A percentile compares a stretch with the other conserved stretches of the same genome.
Conservation (phyloP, 768 basidiomycete genomes). For the Hygrocybe punicea region DNA sequence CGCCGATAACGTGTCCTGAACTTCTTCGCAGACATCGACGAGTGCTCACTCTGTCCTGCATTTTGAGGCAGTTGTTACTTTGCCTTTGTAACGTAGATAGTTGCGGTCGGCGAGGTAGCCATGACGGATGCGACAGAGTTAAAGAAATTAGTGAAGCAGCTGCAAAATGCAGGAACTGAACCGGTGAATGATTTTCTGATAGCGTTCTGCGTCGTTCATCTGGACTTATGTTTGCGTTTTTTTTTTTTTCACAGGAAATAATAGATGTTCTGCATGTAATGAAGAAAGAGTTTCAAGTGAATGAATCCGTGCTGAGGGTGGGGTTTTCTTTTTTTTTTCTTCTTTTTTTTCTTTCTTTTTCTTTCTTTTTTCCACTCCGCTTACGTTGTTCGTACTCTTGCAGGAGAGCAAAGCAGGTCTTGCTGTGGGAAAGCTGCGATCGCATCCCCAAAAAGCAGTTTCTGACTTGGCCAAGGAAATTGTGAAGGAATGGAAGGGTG, state of each 20-base stretch:
- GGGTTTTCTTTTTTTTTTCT: constrained; percentile 42
- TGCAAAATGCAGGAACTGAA: constrained; percentile 57
- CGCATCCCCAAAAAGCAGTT: constrained; percentile 67
- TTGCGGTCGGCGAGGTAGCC: constrained; percentile 21
- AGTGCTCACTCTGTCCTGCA: too few species aligned
- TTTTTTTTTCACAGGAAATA: constrained; percentile 50
- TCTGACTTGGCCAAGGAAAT: constrained; percentile 84
- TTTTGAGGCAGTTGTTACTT: background rate
- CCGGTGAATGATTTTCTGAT: constrained; percentile 48
- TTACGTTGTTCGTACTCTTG: constrained; percentile 19
- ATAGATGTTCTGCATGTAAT: constrained; percentile 56
- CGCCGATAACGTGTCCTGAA: too few species aligned
- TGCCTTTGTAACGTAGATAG: constrained; percentile 36
- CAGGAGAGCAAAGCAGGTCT: constrained; percentile 91
- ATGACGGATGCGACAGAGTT: constrained; percentile 60
- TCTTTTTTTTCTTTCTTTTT: constrained; percentile 34
- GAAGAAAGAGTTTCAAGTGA: constrained; percentile 66
- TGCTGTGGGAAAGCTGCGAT: constrained; percentile 86
- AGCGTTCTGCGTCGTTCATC: constrained; percentile 23
- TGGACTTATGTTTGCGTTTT: constrained; percentile 36
- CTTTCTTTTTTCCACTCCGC: constrained; percentile 30
- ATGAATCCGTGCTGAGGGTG: constrained; percentile 72
- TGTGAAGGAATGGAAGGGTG: constrained; percentile 88
- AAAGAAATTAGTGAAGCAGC: constrained; percentile 76
- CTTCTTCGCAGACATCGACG: too few species aligned